Base-by-base conservation (phyloP, 176 grass and related monocot genomes). In the Triticum timopheevii region DNA sequence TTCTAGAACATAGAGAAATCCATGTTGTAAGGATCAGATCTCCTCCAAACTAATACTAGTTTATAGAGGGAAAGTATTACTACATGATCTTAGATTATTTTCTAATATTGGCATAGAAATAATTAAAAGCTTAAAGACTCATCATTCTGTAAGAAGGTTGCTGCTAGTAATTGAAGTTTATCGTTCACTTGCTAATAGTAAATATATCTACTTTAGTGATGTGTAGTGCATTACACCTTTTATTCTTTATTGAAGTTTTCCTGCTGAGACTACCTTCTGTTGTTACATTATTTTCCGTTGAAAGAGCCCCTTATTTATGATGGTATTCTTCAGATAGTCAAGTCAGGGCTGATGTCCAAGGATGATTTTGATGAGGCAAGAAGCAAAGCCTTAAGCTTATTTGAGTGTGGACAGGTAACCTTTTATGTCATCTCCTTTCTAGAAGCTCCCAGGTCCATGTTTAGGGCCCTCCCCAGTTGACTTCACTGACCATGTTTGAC, bases 281-380 rank as follows among this genome's bases (percentile, higher is more conserved):
- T 1, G 4, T 73, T 47, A 76, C 38, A 45, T 88, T 39, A 64
- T 44, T 72, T 72, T 75, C 15, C 4, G 36, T 59, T 6, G 16
- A 69, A 75, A 75, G 10, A 72, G 20, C 11, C 19, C 13, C 17
- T 92, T 73, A 85, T 17, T 78, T 81, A n/a, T 70, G 34, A 68
- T 86, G 36, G 22, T 82, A 54, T 89, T 86, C 65, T 73, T 36
- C 85, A 99, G 92, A 96, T 99, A 77, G 68, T 99, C 52, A 79
- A 90, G 27, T 77, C 90, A 82, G 94, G 94, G 31, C 44, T 99
- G 63, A 99, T 99, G 97, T 91, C 92, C 58, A 92, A 90, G 83
- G 80, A 93, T 36, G 90, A 99, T 81, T 99, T 94, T 87, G 90
- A 96, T 75, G 94, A 99, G 85, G 87, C 92, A 76, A 94, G 83